A percentile compares a stretch with the other conserved stretches of the same genome.
Evolutionary conservation across 2,329 filamentous ascomycete species (phyloP).

Genomic region (Curvularia sp.): DNA sequence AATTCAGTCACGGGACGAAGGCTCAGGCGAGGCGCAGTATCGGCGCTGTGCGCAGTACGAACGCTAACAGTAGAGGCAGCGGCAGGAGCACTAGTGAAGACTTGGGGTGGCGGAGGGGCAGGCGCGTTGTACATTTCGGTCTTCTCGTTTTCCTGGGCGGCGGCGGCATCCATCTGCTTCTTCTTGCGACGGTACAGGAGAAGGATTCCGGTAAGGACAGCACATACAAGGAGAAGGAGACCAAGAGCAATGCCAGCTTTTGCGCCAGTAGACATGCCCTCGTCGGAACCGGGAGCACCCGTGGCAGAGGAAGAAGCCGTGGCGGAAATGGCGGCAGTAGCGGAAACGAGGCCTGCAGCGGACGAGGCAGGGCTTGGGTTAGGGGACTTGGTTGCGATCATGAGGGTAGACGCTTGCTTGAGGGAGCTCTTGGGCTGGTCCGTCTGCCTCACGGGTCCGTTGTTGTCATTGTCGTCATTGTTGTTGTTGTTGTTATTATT

Average conservation of each 20-base stretch:
- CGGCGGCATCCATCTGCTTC: slow-evolving; percentile 57
- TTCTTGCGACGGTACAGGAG: slow-evolving; percentile 77
- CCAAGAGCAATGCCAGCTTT: slow-evolving; percentile 89
- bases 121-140: slow-evolving; percentile 37
- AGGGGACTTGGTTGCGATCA: slow-evolving; percentile 41
- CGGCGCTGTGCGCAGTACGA: slow-evolving; percentile 55
- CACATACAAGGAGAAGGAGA: slow-evolving; percentile 71
- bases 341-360: slow-evolving; percentile 27
- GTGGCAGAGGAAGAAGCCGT: slow-evolving; percentile 31
- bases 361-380: slow-evolving; percentile 25
- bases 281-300: slow-evolving; percentile 24
- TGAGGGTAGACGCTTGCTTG: slow-evolving; percentile 30
- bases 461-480: not conserved
- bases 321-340: slow-evolving; percentile 34
- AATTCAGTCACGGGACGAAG: slow-evolving; percentile 86
- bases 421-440: slow-evolving; percentile 20
- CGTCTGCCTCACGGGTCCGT: slow-evolving; percentile 20
- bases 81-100: slow-evolving; percentile 15
- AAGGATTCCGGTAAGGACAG: slow-evolving; percentile 71
- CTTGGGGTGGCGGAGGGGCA: slow-evolving; percentile 38
- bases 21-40: slow-evolving; percentile 78
- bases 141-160: slow-evolving; percentile 52
- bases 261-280: slow-evolving; percentile 55
- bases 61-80: slow-evolving; percentile 43
- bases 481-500: not conserved